These are phyloP conservation scores for Yarrowia galli DNA, from an alignment of 1,139 yeast species.

Conservation along the genomic window DNA sequence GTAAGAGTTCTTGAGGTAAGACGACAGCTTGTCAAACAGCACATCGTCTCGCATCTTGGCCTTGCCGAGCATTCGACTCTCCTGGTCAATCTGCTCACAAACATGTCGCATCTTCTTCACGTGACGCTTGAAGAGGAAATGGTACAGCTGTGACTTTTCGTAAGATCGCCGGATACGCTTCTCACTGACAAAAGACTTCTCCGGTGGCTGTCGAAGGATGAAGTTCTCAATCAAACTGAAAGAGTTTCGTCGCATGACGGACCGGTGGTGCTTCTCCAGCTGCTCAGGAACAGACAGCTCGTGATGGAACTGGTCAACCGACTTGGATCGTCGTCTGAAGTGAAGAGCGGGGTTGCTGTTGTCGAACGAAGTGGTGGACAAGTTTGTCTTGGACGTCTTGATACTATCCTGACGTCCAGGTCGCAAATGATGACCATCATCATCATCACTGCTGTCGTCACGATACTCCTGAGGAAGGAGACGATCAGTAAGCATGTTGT, in stretches of 20 bases:
- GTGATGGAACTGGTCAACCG: constrained; percentile 34
- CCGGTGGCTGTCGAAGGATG: constrained; percentile 27
- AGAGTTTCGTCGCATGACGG: constrained; percentile 26
- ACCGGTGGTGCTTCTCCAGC: constrained; percentile 29
- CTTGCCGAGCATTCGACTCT: constrained; percentile 7
- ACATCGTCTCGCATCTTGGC: constrained; percentile 40
- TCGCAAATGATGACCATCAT: not conserved
- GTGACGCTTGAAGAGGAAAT: constrained; percentile 27
- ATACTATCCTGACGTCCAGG: constrained; percentile 25
- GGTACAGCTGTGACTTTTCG: constrained; percentile 37
- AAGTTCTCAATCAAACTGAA: constrained; percentile 32
- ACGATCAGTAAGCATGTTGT: constrained; percentile 22
- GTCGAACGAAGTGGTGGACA: not conserved
- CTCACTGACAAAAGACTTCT: constrained; percentile 28
- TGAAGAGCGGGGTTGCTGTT: constrained; percentile 22
- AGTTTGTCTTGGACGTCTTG: constrained; percentile 14
- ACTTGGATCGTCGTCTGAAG: constrained; percentile 33
- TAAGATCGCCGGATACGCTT: constrained; percentile 26
- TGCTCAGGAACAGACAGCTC: constrained; percentile 36
- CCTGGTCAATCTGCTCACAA: constrained; percentile 28
- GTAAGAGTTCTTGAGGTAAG: constrained; percentile 42
- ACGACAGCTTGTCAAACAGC: constrained; percentile 41
- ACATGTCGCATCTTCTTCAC: constrained; percentile 13
- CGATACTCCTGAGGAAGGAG: constrained; percentile 18
- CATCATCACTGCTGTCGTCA: constrained; percentile 17